These are phyloP conservation scores for Cercospora sojina DNA, from an alignment of 2,329 filamentous ascomycete genomes.

Conservation along the genomic window DNA sequence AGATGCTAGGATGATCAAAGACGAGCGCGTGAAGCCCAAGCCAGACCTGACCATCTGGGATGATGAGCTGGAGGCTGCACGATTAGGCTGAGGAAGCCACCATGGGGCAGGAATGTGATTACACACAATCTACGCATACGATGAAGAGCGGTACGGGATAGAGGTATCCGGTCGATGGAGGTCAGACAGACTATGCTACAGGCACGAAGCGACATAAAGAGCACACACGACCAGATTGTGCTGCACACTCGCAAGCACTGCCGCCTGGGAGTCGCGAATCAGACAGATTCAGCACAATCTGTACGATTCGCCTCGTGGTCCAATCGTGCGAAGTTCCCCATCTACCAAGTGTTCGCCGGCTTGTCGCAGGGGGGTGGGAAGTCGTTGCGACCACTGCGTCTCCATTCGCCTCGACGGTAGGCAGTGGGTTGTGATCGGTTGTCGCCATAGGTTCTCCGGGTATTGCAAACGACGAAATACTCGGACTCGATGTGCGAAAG, in stretches of 20 bases:
- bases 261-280: background rate
- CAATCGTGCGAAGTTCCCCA: background rate
- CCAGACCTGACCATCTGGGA: slow-evolving; percentile 35
- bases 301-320: background rate
- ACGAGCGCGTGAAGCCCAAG: slow-evolving; percentile 67
- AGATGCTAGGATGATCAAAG: slow-evolving; percentile 85
- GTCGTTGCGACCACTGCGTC: too few species aligned
- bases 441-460: too few species aligned
- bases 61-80: slow-evolving; percentile 37
- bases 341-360: too few species aligned
- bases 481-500: too few species aligned
- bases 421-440: too few species aligned
- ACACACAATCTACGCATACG: background rate
- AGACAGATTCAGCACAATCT: background rate
- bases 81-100: slow-evolving; percentile 33
- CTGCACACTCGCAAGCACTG: background rate
- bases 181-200: background rate
- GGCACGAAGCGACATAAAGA: background rate
- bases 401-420: too few species aligned
- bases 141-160: background rate
- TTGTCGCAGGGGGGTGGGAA: too few species aligned
- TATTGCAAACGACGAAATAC: too few species aligned
- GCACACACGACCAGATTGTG: background rate
- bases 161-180: background rate
- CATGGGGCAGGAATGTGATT: background rate